Conservation (phyloP, 257 asterid genomes). For the Jacaranda copaia region DNA sequence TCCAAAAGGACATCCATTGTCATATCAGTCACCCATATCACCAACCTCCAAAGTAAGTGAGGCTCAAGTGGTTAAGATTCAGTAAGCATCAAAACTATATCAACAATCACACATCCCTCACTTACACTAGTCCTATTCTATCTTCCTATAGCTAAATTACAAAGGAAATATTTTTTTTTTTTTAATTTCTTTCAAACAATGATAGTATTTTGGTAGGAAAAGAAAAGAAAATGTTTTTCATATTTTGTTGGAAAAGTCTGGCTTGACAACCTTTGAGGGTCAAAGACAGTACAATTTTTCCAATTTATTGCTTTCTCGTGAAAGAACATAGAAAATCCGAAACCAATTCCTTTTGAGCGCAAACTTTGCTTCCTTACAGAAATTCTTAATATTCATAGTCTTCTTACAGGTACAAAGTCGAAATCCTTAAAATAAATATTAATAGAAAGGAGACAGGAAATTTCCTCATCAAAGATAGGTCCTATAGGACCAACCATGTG, state of each 20-base stretch:
- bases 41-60: too few species aligned
- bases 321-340: background rate
- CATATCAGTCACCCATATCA: too few species aligned
- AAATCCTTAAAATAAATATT: background rate
- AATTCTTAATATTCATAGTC: background rate
- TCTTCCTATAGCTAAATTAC: background rate
- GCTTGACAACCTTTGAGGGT: background rate
- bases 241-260: conserved; percentile 8
- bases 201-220: background rate
- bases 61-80: too few species aligned
- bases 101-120: conserved; percentile 8
- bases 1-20: too few species aligned
- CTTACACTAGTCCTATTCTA: background rate
- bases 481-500: background rate
- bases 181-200: background rate
- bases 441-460: background rate
- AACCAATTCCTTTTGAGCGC: background rate
- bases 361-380: background rate
- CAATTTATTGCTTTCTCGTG: background rate
- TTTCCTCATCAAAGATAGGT: conserved; percentile 10
- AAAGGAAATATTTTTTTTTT: too few species aligned
- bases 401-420: background rate
- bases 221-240: background rate
- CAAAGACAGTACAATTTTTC: background rate
- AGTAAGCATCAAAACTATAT: background rate